Percentiles rank a stretch among this genome's conserved stretches.
Evolutionary conservation across 768 basidiomycete species (phyloP).

Genomic region (Nidularia pulvinata): DNA sequence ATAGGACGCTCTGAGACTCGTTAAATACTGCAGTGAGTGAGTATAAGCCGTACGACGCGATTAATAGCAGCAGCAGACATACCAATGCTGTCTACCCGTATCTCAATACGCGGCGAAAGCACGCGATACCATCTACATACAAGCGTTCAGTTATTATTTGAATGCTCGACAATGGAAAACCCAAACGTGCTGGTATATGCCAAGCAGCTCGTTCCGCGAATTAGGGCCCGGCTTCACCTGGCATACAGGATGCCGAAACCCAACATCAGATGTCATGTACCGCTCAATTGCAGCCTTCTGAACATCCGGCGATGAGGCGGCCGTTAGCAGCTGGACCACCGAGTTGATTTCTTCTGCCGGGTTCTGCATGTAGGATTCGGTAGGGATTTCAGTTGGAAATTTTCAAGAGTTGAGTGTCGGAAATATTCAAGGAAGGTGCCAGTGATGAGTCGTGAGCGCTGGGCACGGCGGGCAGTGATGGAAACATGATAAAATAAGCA

Average conservation of each 20-base stretch:
- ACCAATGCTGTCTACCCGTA: slow-evolving; percentile 43
- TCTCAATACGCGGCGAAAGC: slow-evolving; percentile 47
- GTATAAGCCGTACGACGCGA: not conserved
- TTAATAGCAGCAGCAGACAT: slow-evolving; percentile 13
- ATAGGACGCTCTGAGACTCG: slow-evolving; percentile 28
- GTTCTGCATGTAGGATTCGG: slow-evolving; percentile 44
- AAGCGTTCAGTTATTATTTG: not conserved
- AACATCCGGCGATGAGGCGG: slow-evolving; percentile 44
- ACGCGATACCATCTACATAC: slow-evolving; percentile 59
- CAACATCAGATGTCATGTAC: slow-evolving; percentile 55
- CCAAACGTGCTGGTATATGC: slow-evolving; percentile 54
- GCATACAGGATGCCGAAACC: slow-evolving; percentile 61
- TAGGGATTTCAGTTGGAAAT: not conserved
- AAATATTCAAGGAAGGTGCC: too few relatives aligned
- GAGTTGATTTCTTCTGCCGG: slow-evolving; percentile 47
- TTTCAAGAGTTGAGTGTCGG: too few relatives aligned
- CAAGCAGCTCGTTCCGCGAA: slow-evolving; percentile 55
- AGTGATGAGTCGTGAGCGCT: too few relatives aligned
- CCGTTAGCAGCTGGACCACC: slow-evolving; percentile 44
- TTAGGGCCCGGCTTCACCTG: slow-evolving; percentile 40
- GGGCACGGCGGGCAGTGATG: too few relatives aligned
- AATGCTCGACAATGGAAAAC: not conserved
- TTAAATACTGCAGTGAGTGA: slow-evolving; percentile 43
- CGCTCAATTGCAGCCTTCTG: slow-evolving; percentile 44
- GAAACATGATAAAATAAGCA: too few relatives aligned